Evolutionary conservation across 1,139 yeast species (phyloP).

Genomic region (Hansenula lynferdii): DNA sequence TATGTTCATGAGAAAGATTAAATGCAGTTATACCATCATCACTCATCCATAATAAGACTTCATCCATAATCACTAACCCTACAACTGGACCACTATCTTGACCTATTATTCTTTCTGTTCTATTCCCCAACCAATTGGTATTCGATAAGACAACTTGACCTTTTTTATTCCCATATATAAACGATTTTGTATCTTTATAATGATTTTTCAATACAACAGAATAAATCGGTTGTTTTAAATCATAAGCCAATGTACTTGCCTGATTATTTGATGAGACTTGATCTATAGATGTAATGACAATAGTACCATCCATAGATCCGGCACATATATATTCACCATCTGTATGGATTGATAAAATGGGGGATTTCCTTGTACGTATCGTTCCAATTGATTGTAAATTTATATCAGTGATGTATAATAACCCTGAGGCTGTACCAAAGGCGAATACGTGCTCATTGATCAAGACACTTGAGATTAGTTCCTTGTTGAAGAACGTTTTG

Average conservation of each 20-base stretch:
- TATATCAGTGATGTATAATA: slow-evolving; percentile 61
- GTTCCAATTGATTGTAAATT: slow-evolving; percentile 60
- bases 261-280: slow-evolving; percentile 31
- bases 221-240: slow-evolving; percentile 85
- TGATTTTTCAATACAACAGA: slow-evolving; percentile 77
- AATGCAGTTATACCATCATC: slow-evolving; percentile 70
- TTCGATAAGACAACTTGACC: slow-evolving; percentile 77
- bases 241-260: slow-evolving; percentile 48
- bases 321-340: slow-evolving; percentile 78
- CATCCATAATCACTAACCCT: slow-evolving; percentile 54
- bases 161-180: slow-evolving; percentile 86
- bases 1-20: slow-evolving; percentile 41
- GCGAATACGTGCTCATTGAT: slow-evolving; percentile 58
- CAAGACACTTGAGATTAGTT: slow-evolving; percentile 69
- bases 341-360: slow-evolving; percentile 64
- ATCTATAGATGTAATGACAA: slow-evolving; percentile 67
- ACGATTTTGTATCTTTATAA: slow-evolving; percentile 55
- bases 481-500: slow-evolving; percentile 59
- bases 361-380: slow-evolving; percentile 80
- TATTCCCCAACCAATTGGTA: slow-evolving; percentile 81
- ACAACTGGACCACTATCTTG: slow-evolving; percentile 71
- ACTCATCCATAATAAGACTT: slow-evolving; percentile 77
- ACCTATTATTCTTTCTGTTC: slow-evolving; percentile 62
- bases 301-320: slow-evolving; percentile 92
- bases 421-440: slow-evolving; percentile 89